Evolutionary conservation across 306 rosid genomes (phyloP).

Genomic region (Rosa multiflora): DNA sequence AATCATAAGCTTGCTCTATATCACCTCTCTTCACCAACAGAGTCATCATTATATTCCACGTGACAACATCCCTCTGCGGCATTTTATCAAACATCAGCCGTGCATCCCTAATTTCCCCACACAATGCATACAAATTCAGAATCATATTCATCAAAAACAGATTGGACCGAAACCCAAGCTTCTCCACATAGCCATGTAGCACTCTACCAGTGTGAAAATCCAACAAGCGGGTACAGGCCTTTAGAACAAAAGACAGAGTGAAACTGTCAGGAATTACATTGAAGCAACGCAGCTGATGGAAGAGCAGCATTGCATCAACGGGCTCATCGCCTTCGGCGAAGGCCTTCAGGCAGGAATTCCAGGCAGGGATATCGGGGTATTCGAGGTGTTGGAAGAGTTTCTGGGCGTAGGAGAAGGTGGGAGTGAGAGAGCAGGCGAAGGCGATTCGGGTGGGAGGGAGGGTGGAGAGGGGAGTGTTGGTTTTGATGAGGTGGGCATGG

Average conservation of each 20-base stretch:
- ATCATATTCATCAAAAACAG: slow-evolving; percentile 46
- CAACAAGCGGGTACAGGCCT: slow-evolving; percentile 39
- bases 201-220: slow-evolving; percentile 44
- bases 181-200: slow-evolving; percentile 50
- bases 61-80: slow-evolving; percentile 46
- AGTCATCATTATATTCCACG: slow-evolving; percentile 53
- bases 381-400: slow-evolving; percentile 26
- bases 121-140: slow-evolving; percentile 32
- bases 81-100: slow-evolving; percentile 47
- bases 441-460: slow-evolving; percentile 48
- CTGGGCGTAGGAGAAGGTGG: slow-evolving; percentile 41
- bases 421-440: slow-evolving; percentile 42
- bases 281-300: slow-evolving; percentile 33
- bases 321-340: slow-evolving; percentile 42
- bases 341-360: slow-evolving; percentile 50
- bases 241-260: slow-evolving; percentile 49
- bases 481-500: slow-evolving; percentile 55
- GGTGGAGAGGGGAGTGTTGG: slow-evolving; percentile 38
- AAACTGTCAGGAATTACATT: slow-evolving; percentile 38
- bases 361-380: slow-evolving; percentile 20
- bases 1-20: slow-evolving; percentile 37
- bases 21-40: slow-evolving; percentile 37
- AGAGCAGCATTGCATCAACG: slow-evolving; percentile 34
- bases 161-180: slow-evolving; percentile 47
- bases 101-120: slow-evolving; percentile 40